Base-by-base conservation (phyloP, 1,139 yeast genomes). In the Hemisphaericaspora xylanilytica region DNA sequence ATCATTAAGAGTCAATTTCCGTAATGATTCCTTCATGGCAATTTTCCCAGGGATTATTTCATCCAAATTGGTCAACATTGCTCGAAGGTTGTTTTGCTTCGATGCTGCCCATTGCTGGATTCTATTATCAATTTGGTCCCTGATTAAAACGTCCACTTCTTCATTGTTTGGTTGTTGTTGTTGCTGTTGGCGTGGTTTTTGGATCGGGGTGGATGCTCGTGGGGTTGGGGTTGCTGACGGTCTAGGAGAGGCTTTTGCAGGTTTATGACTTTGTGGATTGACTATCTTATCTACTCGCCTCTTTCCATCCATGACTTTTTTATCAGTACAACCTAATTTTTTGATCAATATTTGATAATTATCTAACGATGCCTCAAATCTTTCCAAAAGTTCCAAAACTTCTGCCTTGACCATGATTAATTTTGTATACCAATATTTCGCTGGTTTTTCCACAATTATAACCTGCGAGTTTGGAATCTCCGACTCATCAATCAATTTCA, bases 21-120 rank as follows among this genome's bases (percentile, higher is more conserved):
- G 39, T 7, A 48, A 35, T 17, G 41, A 35, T 58, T 55, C 36
- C 58, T 46, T 41, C 64, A 88, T 73, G 45, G 75, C 68, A 56
- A 80, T 68, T 94, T 37, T 75, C 43, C 43, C 73, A 67, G 55
- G 85, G 14, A 90, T 60, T 8, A 90, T 71, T 2, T 64, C 59
- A 26, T 86, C 81, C 37, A 90, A 63, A 4, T 87, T 73, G 7
- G 87, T 73, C 32, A 90, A 66, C 45, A 90, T 67, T 2, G 84
- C 85, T 34, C 97, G 73, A 18, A 90, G 63, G 52, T 90, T 88
- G 39, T 80, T 82, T 49, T 84, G 90, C 50, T 88, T 87, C 12
- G 90, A 88, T 8, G 58, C 51, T 38, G 78, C 75, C 97, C 97
- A 90, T 1, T 30, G 6, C 25, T 42, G 36, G 10, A 49, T 45